Conservation (phyloP, 495 filamentous ascomycete species). For the Amphirosellinia nigrospora region DNA sequence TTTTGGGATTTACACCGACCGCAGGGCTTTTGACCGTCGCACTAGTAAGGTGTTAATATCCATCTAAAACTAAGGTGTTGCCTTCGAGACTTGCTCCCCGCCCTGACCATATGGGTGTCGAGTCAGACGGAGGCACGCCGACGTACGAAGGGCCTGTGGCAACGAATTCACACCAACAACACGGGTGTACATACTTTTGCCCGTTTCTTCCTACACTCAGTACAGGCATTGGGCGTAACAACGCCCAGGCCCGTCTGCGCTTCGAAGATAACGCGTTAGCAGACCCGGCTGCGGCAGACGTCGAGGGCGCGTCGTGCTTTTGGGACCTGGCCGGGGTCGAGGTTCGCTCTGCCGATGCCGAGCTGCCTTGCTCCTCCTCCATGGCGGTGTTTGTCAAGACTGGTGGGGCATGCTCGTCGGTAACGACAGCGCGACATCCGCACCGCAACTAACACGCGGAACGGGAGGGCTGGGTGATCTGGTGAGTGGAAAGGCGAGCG, state of each 20-base stretch:
- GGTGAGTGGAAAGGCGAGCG: neutral
- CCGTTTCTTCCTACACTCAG: conserved; percentile 63
- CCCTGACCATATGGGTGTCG: neutral
- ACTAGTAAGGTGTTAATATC: conserved; percentile 38
- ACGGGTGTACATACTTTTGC: conserved; percentile 51
- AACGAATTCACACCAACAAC: neutral
- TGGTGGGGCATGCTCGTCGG: conserved; percentile 30
- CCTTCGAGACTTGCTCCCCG: neutral
- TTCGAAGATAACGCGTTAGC: conserved; percentile 42
- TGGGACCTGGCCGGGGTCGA: conserved; percentile 37
- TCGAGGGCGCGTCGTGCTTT: conserved; percentile 31
- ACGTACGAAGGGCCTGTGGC: neutral
- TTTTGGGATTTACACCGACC: conserved; percentile 55
- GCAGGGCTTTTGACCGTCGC: conserved; percentile 61
- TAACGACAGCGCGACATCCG: neutral
- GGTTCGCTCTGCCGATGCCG: conserved; percentile 34
- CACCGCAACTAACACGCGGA: neutral
- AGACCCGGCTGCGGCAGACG: conserved; percentile 27
- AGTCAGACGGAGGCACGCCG: neutral
- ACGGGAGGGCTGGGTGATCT: neutral
- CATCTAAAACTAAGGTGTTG: neutral
- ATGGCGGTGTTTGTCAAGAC: conserved; percentile 30
- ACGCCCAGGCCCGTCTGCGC: conserved; percentile 57
- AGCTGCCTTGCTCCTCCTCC: conserved; percentile 38
- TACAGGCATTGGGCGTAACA: conserved; percentile 63